Evolutionary conservation across 2,329 filamentous ascomycete species (phyloP).

Genomic region (Diaporthe citriasiana): DNA sequence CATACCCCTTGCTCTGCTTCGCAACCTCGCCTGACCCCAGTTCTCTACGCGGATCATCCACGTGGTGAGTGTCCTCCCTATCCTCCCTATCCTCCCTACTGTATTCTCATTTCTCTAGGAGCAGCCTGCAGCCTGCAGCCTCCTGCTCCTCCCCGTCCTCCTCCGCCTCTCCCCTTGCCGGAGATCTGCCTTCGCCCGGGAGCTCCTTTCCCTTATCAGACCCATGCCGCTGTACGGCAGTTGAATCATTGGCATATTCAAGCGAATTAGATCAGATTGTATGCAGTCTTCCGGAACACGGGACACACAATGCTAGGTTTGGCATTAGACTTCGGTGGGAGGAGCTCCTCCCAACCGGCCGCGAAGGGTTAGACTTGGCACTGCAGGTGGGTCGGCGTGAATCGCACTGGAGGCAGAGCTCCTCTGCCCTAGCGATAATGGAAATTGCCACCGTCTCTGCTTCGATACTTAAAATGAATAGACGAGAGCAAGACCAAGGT

Average conservation of each 20-base stretch:
- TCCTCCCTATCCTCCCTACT: slow-evolving; percentile 21
- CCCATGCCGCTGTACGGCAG: neutral
- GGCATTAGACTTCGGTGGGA: slow-evolving; percentile 10
- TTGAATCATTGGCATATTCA: neutral
- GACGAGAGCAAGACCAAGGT: slow-evolving; percentile 8
- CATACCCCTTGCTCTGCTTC: slow-evolving; percentile 1
- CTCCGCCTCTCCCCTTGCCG: neutral
- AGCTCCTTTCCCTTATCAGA: slow-evolving; percentile 21
- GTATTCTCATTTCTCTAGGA: slow-evolving; percentile 1
- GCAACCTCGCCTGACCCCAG: neutral
- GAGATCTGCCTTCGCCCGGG: slow-evolving; percentile 12
- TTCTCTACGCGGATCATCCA: slow-evolving; percentile 12
- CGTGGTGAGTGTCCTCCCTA: slow-evolving; percentile 8
- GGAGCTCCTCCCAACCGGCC: slow-evolving; percentile 32
- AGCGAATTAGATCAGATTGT: neutral
- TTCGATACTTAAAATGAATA: slow-evolving; percentile 19
- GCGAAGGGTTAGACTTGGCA: slow-evolving; percentile 6
- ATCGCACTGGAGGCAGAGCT: slow-evolving; percentile 19
- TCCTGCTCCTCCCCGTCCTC: slow-evolving; percentile 17
- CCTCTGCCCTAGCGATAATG: slow-evolving; percentile 15
- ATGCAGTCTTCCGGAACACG: neutral
- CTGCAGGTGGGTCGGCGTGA: slow-evolving; percentile 3
- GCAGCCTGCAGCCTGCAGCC: neutral
- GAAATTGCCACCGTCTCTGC: neutral
- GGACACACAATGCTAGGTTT: slow-evolving; percentile 1